Base-by-base conservation (phyloP, 202 grass and related monocot species). In the Tripidium arundinaceum region DNA sequence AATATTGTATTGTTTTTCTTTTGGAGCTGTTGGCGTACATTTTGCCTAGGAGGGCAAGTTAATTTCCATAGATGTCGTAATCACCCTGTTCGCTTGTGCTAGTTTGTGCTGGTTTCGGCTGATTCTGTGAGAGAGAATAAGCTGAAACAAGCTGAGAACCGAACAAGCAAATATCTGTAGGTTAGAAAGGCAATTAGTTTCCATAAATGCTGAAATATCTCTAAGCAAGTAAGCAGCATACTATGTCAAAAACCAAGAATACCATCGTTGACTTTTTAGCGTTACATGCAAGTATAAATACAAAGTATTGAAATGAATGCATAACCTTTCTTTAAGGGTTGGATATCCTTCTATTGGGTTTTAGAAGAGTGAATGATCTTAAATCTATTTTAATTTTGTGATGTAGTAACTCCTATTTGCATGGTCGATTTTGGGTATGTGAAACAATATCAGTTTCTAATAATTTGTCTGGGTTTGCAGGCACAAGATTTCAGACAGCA, bases 401-500 rank as follows among this genome's bases (percentile, higher is more conserved):
- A 52, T 31, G 34, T 25, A n/a, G n/a, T n/a, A 68, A 25, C 65
- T 42, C 38, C 38, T 42, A 36, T 54, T 54, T 33, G 27, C 67
- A 52, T 36, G 16, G 19, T 21, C 28, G 21, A n/a, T 72, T 72
- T 70, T 6, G 12, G 12, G 41, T 27, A n/a, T 58, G 41, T 36
- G 31, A 27, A 62, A 62, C 19, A 75, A 21, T 0, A 7, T 18
- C 4, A 24, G 7, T 26, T 27, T 37, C 41, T 34, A 22, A 83
- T 10, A 49, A 22, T 16, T 80, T 60, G 8, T 33, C 1, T 68
- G 25, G n/a, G 28, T 46, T 41, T 76, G 22, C 85, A 97, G 94
- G 94, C 94, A 27, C 91, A 94, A 76, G 94, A 98, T 85, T 98
- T 98, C 87, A 94, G 91, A 76, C 81, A 89, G 83, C 85, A 87